Conservation (phyloP, 148 eudicot species). For the Fagopyrum tataricum region DNA sequence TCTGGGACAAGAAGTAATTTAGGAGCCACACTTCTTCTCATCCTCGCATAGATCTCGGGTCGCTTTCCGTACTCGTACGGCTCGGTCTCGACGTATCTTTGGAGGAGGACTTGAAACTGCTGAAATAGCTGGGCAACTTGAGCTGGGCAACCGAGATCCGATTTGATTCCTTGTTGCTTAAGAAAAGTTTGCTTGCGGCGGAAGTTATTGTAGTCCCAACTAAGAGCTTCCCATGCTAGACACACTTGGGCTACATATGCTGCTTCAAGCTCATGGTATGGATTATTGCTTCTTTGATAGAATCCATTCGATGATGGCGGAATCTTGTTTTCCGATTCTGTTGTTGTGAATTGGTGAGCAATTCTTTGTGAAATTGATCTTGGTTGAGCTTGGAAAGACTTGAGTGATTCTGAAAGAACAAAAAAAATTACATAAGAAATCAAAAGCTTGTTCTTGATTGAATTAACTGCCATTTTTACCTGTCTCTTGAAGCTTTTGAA, state of each 20-base stretch:
- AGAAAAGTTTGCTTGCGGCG: slow-evolving; percentile 46
- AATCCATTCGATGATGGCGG: not conserved
- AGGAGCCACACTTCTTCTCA: slow-evolving; percentile 51
- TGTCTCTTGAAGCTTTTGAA: slow-evolving; percentile 88
- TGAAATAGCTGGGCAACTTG: slow-evolving; percentile 83
- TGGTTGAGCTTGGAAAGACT: slow-evolving; percentile 65
- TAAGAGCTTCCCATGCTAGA: slow-evolving; percentile 91
- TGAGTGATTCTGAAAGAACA: slow-evolving; percentile 52
- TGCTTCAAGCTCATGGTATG: slow-evolving; percentile 66
- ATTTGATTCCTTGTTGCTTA: slow-evolving; percentile 12
- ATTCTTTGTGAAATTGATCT: slow-evolving; percentile 82
- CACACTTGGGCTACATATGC: slow-evolving; percentile 90
- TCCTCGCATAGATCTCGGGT: slow-evolving; percentile 74
- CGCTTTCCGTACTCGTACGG: slow-evolving; percentile 78
- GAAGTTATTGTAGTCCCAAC: slow-evolving; percentile 76
- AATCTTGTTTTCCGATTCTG: slow-evolving; percentile 14
- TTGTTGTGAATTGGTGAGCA: slow-evolving; percentile 44
- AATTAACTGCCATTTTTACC: slow-evolving; percentile 27
- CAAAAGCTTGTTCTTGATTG: not conserved
- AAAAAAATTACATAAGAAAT: not conserved
- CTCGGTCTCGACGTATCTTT: slow-evolving; percentile 71
- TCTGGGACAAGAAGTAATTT: slow-evolving; percentile 93
- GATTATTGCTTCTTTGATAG: slow-evolving; percentile 23
- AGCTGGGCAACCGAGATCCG: slow-evolving; percentile 76
- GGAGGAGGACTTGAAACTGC: slow-evolving; percentile 81